Conservation (phyloP, 2,329 filamentous ascomycete genomes). For the Ophidiomyces ophidiicola region DNA sequence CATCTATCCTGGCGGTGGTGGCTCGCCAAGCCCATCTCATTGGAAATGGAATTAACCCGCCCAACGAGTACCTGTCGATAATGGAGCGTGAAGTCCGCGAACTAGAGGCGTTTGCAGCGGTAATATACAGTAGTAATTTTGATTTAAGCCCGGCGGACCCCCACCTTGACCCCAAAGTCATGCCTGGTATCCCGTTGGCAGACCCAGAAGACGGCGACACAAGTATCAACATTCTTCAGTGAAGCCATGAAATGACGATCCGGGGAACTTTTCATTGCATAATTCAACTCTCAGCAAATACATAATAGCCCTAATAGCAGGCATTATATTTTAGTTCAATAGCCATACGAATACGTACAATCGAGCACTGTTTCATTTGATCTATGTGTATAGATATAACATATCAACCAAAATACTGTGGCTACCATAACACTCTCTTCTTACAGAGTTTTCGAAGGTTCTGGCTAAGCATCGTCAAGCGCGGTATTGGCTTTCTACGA, state of each 20-base stretch:
- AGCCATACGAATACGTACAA: no score
- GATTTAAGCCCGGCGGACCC: constrained; percentile 19
- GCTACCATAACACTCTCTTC: no score
- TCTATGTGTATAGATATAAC: no score
- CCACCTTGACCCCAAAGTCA: neutral
- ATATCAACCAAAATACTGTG: no score
- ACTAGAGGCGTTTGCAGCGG: constrained; percentile 38
- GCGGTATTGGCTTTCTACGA: no score
- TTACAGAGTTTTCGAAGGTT: no score
- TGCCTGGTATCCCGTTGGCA: neutral
- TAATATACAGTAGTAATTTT: constrained; percentile 40
- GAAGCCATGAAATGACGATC: neutral
- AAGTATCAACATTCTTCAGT: neutral
- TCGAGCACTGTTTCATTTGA: no score
- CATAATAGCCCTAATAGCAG: no score
- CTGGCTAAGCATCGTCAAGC: no score
- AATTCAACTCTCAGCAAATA: no score
- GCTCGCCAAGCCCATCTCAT: constrained; percentile 85
- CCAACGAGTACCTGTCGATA: constrained; percentile 34
- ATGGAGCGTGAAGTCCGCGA: constrained; percentile 38
- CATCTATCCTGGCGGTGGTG: constrained; percentile 78
- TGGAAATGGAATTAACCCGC: constrained; percentile 50
- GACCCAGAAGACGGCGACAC: constrained; percentile 6
- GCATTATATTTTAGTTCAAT: no score
- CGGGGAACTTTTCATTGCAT: neutral